Conservation (phyloP, 257 asterid species). For the Lavandula angustifolia region DNA sequence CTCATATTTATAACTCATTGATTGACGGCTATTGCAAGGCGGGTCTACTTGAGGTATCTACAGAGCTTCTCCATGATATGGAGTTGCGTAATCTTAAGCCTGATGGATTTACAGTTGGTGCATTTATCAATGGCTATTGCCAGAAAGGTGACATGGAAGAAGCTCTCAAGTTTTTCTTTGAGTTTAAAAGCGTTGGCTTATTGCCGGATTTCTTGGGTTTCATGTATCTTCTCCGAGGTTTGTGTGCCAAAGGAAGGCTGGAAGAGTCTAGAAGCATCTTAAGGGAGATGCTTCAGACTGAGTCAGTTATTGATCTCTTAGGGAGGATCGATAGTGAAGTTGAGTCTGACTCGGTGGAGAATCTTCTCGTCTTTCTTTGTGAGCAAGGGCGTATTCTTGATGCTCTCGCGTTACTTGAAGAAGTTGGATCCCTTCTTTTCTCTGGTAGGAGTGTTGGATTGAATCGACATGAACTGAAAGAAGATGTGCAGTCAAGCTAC, state of each 20-base stretch:
- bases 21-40: conserved; percentile 74
- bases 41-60: conserved; percentile 60
- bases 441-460: conserved; percentile 36
- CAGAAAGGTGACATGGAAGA: conserved; percentile 87
- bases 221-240: conserved; percentile 66
- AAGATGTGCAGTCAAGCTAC: conserved; percentile 16
- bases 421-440: conserved; percentile 57
- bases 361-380: conserved; percentile 60
- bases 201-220: conserved; percentile 84
- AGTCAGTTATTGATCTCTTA: conserved; percentile 55
- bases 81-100: conserved; percentile 55
- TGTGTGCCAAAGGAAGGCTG: conserved; percentile 91
- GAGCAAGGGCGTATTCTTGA: conserved; percentile 77
- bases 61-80: conserved; percentile 58
- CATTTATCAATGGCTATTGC: conserved; percentile 71
- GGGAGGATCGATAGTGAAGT: conserved; percentile 48
- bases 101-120: conserved; percentile 76
- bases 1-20: conserved; percentile 70
- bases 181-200: conserved; percentile 51
- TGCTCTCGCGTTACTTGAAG: conserved; percentile 72
- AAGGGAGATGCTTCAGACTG: conserved; percentile 73
- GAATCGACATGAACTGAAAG: conserved; percentile 30
- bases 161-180: conserved; percentile 63
- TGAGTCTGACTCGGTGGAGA: conserved; percentile 62
- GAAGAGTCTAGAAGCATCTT: conserved; percentile 82